Evolutionary conservation across 2,329 filamentous ascomycete genomes (phyloP).

Genomic region (Cryphonectria japonica): DNA sequence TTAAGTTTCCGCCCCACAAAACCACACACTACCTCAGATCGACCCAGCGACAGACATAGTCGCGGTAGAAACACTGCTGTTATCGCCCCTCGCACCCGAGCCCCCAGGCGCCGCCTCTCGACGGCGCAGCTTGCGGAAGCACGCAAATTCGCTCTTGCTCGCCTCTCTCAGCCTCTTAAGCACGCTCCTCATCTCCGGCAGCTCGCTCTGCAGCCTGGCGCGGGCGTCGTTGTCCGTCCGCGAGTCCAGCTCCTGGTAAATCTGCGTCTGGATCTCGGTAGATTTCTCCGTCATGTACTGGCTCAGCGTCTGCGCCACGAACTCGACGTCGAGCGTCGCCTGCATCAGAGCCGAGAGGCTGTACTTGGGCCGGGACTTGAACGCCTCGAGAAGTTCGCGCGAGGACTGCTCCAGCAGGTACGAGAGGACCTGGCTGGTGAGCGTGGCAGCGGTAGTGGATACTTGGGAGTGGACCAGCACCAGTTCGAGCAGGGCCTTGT

Average conservation of each 20-base stretch:
- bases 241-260: conserved; percentile 88
- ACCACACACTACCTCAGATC: conserved; percentile 1
- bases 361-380: conserved; percentile 70
- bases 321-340: conserved; percentile 95
- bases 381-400: conserved; percentile 78
- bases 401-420: conserved; percentile 85
- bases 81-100: conserved; percentile 11
- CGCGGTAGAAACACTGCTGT: conserved; percentile 21
- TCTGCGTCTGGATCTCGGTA: conserved; percentile 80
- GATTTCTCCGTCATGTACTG: conserved; percentile 87
- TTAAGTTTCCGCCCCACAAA: no score
- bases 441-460: conserved; percentile 73
- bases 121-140: conserved; percentile 69
- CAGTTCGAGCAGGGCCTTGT: conserved; percentile 80
- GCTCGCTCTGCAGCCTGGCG: conserved; percentile 77
- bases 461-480: conserved; percentile 93
- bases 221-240: conserved; percentile 88
- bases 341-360: conserved; percentile 87
- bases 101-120: conserved; percentile 18
- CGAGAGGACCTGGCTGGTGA: conserved; percentile 81
- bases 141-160: conserved; percentile 85
- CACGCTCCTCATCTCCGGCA: conserved; percentile 86
- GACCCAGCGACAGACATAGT: conserved; percentile 23
- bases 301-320: conserved; percentile 89
- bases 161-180: conserved; percentile 83